Percentiles rank a stretch among this genome's conserved stretches.
These are phyloP conservation scores for Oryza brachyantha DNA, from an alignment of 176 grass and related monocot species.

Conservation along the genomic window DNA sequence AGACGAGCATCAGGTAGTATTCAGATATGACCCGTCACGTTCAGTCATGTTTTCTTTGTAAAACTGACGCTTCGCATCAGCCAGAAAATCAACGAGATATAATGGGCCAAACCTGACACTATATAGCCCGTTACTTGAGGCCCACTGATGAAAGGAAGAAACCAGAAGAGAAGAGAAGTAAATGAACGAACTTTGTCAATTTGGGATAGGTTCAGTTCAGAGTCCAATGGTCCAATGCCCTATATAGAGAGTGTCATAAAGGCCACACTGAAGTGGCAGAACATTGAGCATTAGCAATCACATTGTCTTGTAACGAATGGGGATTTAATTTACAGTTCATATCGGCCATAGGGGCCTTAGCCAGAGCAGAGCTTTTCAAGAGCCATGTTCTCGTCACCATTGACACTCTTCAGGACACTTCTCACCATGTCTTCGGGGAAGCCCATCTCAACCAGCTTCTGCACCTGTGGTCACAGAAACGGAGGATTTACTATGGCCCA, in stretches of 20 bases:
- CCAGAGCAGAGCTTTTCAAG: slow-evolving; percentile 90
- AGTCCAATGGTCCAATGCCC: slow-evolving; percentile 29
- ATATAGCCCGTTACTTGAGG: not conserved
- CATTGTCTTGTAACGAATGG: slow-evolving; percentile 33
- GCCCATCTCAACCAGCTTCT: slow-evolving; percentile 97
- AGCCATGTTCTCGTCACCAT: slow-evolving; percentile 91
- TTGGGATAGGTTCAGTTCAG: slow-evolving; percentile 18
- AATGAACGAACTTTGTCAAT: not conserved
- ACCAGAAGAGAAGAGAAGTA: not conserved
- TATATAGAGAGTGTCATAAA: slow-evolving; percentile 24
- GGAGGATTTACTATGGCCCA: not conserved
- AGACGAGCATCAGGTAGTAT: not conserved
- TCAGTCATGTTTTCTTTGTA: not conserved
- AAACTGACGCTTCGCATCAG: not conserved
- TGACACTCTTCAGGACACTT: slow-evolving; percentile 75
- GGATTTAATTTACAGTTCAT: slow-evolving; percentile 45
- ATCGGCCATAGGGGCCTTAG: slow-evolving; percentile 17
- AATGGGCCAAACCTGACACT: not conserved
- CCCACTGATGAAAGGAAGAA: not conserved
- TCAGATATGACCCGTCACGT: not conserved
- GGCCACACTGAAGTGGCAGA: slow-evolving; percentile 37
- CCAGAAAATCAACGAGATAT: not conserved
- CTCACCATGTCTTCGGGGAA: slow-evolving; percentile 90
- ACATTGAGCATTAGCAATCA: slow-evolving; percentile 24
- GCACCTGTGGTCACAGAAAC: slow-evolving; percentile 48